phyloP scores from a whole-genome alignment of 2,329 filamentous ascomycete species.

The Diplodia mutila region DNA sequence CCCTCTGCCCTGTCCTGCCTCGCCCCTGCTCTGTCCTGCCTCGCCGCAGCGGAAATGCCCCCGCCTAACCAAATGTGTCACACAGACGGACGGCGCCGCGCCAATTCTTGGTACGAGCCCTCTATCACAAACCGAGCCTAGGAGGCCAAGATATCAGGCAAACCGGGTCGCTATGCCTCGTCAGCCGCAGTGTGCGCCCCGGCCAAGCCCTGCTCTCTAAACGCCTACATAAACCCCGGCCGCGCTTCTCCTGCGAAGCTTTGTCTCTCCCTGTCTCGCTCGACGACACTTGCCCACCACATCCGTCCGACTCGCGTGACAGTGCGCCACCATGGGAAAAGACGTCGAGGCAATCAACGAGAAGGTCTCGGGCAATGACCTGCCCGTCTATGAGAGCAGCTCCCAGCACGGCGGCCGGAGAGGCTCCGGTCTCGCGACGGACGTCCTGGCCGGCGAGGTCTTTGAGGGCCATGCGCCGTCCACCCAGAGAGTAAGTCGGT shows the following conservation, averaged over 20 bases:
- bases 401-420: neutral
- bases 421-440: neutral
- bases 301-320: too few species aligned
- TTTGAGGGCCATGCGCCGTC: constrained; percentile 17
- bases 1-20: too few species aligned
- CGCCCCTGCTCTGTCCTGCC: too few species aligned
- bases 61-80: neutral
- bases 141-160: constrained; percentile 13
- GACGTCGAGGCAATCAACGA: constrained; percentile 6
- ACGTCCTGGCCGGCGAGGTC: constrained; percentile 20
- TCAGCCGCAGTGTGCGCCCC: neutral
- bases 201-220: neutral
- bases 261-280: too few species aligned
- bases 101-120: constrained; percentile 10
- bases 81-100: too few species aligned
- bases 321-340: neutral
- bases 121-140: constrained; percentile 1
- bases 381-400: constrained; percentile 9
- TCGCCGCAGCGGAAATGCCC: neutral
- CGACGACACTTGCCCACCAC: too few species aligned
- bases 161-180: neutral
- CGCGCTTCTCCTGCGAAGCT: neutral
- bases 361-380: constrained; percentile 7
- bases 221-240: constrained; percentile 3
- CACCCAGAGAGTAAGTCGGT: constrained; percentile 18